Evolutionary conservation across 139 green algal genomes (phyloP), one percentile per base, ranked within the genome.

Genomic region (Chlamydomonas schloesseri): DNA sequence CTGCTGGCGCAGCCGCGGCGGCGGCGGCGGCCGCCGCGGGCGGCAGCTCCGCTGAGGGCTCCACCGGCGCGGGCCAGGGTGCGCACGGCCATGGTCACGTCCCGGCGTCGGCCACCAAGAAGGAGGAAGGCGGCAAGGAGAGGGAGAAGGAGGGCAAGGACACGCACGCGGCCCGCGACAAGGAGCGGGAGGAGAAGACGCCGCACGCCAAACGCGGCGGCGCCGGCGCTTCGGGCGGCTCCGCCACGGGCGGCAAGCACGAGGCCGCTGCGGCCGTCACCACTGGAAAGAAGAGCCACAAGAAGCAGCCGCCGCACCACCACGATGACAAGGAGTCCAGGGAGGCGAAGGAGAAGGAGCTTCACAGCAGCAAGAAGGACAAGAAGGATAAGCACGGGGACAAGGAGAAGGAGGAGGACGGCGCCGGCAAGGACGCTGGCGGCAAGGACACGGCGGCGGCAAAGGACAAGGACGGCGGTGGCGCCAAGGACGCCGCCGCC

Each of bases 371-470:
- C 42, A 50, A 50, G 42, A 50, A 42, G 36, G 68, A 34, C 47
- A 58, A 69, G 18, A 77, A 69, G 78, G 78, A 74, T 1, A 83
- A 83, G 60, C 60, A 83, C 11, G 42, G 31, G 50, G 80, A 60
- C 9, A 77, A 86, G 68, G 80, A 86, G 23, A 76, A 73, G 42
- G 71, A 60, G 3, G 15, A 72, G 34, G 53, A 79, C 50, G 50
- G 50, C 50, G 33, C 68, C 28, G 70, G 42, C 69, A 88, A 73
- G 62, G 21, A 67, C 53, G 46, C 18, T 2, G 58, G 24, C 37
- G 74, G n/a, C 33, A 50, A 74, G 42, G 24, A 75, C 55, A 69
- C 74, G 24, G 57, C 24, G 8, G 42, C 42, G 11, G 74, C 23
- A 8, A n/a, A 57, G 34, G 57, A 29, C 33, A 62, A 83, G 57